Percentiles rank a stretch among this genome's conserved stretches.
phyloP scores from a whole-genome alignment of 805 yeast species.

The Cyberlindnera mississippiensis region DNA sequence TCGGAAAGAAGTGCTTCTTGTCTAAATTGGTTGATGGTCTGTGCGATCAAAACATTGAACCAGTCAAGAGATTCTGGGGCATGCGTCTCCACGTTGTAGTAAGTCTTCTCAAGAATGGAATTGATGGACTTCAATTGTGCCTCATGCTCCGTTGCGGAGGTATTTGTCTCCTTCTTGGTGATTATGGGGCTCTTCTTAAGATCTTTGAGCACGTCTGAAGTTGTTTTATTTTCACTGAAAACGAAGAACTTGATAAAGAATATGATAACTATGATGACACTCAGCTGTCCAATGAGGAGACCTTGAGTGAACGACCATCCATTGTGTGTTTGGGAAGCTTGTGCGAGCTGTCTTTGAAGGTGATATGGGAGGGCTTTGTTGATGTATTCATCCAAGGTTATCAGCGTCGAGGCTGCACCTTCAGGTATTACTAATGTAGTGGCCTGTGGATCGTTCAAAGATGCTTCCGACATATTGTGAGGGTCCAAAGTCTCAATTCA shows the following conservation, averaged over 20 bases:
- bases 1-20: conserved; percentile 85
- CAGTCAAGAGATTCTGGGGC: conserved; percentile 90
- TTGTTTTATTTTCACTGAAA: conserved; percentile 54
- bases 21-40: conserved; percentile 79
- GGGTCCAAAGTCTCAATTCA: no score
- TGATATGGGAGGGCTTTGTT: conserved; percentile 33
- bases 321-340: conserved; percentile 18
- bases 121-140: conserved; percentile 27
- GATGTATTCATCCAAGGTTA: conserved; percentile 36
- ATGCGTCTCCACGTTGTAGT: conserved; percentile 86
- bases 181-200: conserved; percentile 25
- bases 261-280: conserved; percentile 59
- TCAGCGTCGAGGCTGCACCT: conserved; percentile 25
- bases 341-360: conserved; percentile 30
- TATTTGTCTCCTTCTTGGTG: conserved; percentile 19
- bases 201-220: conserved; percentile 27
- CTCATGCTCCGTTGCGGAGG: conserved; percentile 17
- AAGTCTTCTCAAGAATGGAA: conserved; percentile 80
- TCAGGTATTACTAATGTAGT: conserved; percentile 24
- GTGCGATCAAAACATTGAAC: conserved; percentile 94
- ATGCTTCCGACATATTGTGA: conserved; percentile 3
- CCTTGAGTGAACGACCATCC: conserved; percentile 78
- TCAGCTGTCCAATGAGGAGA: conserved; percentile 64
- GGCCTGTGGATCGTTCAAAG: conserved; percentile 4
- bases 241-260: conserved; percentile 73